Evolutionary conservation across 176 grass and related monocot species (phyloP).

Genomic region (Pontederia crassipes): DNA sequence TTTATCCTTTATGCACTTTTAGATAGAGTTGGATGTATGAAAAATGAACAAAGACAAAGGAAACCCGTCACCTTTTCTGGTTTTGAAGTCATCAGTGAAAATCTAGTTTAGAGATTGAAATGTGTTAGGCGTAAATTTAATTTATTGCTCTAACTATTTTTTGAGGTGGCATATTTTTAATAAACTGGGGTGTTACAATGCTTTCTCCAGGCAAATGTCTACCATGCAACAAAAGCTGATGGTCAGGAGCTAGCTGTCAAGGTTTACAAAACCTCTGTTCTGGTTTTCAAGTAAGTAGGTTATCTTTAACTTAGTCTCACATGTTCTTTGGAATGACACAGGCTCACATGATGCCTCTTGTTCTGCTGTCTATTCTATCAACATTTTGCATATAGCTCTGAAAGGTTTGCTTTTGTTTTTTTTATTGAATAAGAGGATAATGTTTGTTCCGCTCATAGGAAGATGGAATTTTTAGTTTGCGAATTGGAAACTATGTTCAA

Average conservation of each 20-base stretch:
- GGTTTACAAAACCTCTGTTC: slow-evolving; percentile 98
- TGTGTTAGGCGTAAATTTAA: slow-evolving; percentile 4
- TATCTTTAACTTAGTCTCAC: neutral
- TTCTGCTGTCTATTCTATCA: no score
- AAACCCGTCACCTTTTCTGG: no score
- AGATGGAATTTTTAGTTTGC: no score
- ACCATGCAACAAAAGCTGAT: slow-evolving; percentile 86
- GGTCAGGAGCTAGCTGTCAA: slow-evolving; percentile 85
- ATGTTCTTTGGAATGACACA: neutral
- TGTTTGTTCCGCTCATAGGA: no score
- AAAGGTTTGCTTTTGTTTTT: no score
- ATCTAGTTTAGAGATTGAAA: no score
- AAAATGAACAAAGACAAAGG: neutral
- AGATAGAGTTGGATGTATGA: neutral
- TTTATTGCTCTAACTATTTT: neutral
- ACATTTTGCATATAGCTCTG: no score
- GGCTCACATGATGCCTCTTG: neutral
- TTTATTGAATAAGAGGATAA: no score
- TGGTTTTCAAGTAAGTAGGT: slow-evolving; percentile 88
- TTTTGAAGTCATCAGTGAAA: no score
- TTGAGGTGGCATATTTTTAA: no score
- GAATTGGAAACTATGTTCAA: no score
- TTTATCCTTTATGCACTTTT: no score
- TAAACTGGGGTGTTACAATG: neutral
- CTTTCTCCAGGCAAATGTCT: slow-evolving; percentile 79